phyloP scores from a whole-genome alignment of 176 grass and related monocot genomes.

The Ampelocalamus luodianensis region DNA sequence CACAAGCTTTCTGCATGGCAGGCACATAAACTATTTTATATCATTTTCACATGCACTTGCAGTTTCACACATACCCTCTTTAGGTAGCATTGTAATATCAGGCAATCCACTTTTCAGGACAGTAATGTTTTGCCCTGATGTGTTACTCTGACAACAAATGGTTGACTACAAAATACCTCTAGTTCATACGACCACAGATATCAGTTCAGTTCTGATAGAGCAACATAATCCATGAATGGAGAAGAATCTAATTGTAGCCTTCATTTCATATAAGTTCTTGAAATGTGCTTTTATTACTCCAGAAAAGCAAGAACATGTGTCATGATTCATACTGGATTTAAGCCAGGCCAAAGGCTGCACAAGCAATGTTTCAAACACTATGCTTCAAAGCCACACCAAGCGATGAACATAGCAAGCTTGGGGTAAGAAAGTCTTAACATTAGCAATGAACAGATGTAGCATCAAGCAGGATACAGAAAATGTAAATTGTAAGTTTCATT shows the following conservation, averaged over 20 bases:
- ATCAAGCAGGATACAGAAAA: constrained; percentile 1
- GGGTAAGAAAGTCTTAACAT: neutral
- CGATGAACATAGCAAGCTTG: constrained; percentile 5
- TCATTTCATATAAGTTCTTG: neutral
- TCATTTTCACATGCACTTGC: constrained; percentile 32
- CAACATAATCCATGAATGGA: neutral
- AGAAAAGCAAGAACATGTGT: constrained; percentile 1
- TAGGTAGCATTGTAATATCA: neutral
- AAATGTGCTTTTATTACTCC: neutral
- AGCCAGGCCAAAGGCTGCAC: neutral
- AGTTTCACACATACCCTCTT: constrained; percentile 3
- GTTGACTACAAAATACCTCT: neutral
- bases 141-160: neutral
- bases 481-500: neutral
- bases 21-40: constrained; percentile 16
- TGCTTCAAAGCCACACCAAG: constrained; percentile 9
- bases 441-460: neutral
- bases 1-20: constrained; percentile 81
- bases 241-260: neutral
- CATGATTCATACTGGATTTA: neutral
- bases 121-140: neutral
- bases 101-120: neutral
- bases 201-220: neutral
- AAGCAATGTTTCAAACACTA: constrained; percentile 2
- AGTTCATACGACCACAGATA: neutral